A percentile compares a stretch with the other conserved stretches of the same genome.
Conservation (phyloP, 2,329 filamentous ascomycete species). For the Salinomyces thailandicus region DNA sequence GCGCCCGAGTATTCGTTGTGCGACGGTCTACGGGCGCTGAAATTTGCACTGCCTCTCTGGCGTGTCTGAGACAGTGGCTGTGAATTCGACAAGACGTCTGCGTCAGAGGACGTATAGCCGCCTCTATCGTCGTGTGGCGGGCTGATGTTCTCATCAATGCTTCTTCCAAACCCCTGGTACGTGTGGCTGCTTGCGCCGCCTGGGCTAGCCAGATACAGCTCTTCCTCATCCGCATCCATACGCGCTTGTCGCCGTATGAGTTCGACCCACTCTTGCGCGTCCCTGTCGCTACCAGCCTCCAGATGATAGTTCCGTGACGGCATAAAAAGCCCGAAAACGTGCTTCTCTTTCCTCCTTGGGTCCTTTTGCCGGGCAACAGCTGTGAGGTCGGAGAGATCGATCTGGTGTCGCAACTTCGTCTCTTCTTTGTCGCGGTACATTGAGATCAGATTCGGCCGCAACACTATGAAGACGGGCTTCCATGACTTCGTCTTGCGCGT, state of each 20-base stretch:
- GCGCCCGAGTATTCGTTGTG: constrained; percentile 53
- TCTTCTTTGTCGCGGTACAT: constrained; percentile 90
- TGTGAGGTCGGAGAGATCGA: constrained; percentile 80
- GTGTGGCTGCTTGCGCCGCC: constrained; percentile 40
- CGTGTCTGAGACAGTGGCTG: constrained; percentile 17
- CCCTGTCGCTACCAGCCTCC: constrained; percentile 60
- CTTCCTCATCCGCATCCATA: constrained; percentile 80
- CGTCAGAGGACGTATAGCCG: constrained; percentile 38
- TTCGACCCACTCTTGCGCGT: constrained; percentile 79
- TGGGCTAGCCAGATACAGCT: constrained; percentile 64
- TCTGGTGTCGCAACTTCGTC: constrained; percentile 77
- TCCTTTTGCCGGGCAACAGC: constrained; percentile 83
- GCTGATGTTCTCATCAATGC: constrained; percentile 18
- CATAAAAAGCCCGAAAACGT: constrained; percentile 88
- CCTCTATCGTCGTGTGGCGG: constrained; percentile 13
- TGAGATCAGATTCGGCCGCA: constrained; percentile 80
- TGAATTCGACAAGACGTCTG: constrained; percentile 22
- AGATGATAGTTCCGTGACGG: constrained; percentile 87
- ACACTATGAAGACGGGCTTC: constrained; percentile 80
- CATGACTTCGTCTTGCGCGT: constrained; percentile 93
- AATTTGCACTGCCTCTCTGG: constrained; percentile 20
- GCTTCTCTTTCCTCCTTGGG: constrained; percentile 72
- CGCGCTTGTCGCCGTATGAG: constrained; percentile 68
- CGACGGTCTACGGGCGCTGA: constrained; percentile 44
- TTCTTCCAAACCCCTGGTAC: constrained; percentile 32